A percentile compares a stretch with the other conserved stretches of the same genome.
Evolutionary conservation across 345 rosid genomes (phyloP).

Genomic region (Microthlaspi erraticum): DNA sequence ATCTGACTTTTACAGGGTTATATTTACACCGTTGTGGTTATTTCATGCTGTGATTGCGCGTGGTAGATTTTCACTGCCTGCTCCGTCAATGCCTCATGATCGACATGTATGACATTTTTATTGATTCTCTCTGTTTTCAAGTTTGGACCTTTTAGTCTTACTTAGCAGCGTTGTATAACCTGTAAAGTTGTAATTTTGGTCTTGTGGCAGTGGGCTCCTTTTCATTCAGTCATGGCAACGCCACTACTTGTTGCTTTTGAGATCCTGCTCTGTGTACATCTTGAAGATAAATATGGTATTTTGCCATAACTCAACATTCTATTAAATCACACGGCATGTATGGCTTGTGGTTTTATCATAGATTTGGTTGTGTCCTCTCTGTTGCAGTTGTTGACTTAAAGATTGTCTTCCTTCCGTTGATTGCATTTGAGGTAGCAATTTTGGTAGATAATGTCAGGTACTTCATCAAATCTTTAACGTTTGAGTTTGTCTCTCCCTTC

Average conservation of each 20-base stretch:
- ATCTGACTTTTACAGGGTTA: constrained; percentile 51
- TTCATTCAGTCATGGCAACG: constrained; percentile 71
- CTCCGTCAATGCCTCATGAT: constrained; percentile 85
- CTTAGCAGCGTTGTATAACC: not conserved
- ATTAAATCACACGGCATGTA: not conserved
- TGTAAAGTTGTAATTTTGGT: constrained; percentile 18
- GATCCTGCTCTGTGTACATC: constrained; percentile 76
- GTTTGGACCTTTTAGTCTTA: constrained; percentile 3
- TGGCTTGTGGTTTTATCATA: constrained; percentile 4
- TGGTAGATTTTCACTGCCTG: constrained; percentile 91
- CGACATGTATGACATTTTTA: constrained; percentile 59
- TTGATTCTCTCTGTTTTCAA: constrained; percentile 14
- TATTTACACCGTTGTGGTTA: constrained; percentile 77
- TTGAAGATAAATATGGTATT: constrained; percentile 68
- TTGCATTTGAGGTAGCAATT: constrained; percentile 72
- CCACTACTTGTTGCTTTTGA: constrained; percentile 90
- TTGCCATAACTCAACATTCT: not conserved
- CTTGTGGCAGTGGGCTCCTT: constrained; percentile 90
- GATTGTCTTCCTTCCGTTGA: constrained; percentile 80
- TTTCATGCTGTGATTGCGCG: constrained; percentile 87
- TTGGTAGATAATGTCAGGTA: constrained; percentile 93
- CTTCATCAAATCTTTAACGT: constrained; percentile 23
- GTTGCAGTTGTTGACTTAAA: constrained; percentile 78
- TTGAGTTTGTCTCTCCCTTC: constrained; percentile 7
- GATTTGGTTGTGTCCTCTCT: constrained; percentile 35